phyloP scores from a whole-genome alignment of 805 yeast species.

The Candida nonsorbophila region DNA sequence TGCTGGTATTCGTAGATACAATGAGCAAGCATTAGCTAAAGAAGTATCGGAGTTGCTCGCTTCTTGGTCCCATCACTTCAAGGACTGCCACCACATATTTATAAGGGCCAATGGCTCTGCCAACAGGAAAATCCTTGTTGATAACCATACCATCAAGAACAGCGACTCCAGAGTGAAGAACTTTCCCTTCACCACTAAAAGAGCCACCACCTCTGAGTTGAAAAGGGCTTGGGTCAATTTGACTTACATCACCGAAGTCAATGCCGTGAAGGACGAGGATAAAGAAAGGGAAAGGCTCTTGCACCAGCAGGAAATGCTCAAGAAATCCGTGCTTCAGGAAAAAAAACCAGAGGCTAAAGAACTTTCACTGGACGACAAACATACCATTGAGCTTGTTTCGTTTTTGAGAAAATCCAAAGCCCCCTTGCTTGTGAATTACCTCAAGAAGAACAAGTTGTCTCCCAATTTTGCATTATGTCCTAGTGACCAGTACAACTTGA shows the following conservation, averaged over 20 bases:
- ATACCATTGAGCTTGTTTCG: constrained; percentile 52
- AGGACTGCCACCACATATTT: constrained; percentile 64
- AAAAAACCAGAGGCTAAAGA: constrained; percentile 5
- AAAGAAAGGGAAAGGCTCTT: constrained; percentile 16
- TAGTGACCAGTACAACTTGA: constrained; percentile 37
- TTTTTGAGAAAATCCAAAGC: constrained; percentile 70
- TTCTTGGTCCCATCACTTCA: constrained; percentile 59
- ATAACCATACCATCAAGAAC: constrained; percentile 45
- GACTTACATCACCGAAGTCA: constrained; percentile 50
- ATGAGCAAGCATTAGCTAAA: constrained; percentile 73
- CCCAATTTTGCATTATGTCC: constrained; percentile 57
- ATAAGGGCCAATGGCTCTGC: constrained; percentile 75
- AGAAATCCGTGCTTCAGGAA: constrained; percentile 8
- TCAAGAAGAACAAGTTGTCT: constrained; percentile 52
- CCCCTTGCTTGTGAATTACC: constrained; percentile 61
- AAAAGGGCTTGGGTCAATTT: constrained; percentile 81
- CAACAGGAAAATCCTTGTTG: constrained; percentile 58
- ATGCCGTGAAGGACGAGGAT: constrained; percentile 48
- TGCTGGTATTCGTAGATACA: constrained; percentile 79
- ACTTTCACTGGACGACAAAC: constrained; percentile 36
- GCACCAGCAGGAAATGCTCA: constrained; percentile 10
- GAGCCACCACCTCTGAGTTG: constrained; percentile 80
- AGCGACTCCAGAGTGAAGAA: constrained; percentile 59
- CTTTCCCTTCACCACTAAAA: constrained; percentile 84
- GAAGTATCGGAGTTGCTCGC: constrained; percentile 70